phyloP scores from a whole-genome alignment of 2,329 filamentous ascomycete genomes.

The Colletotrichum navitas region DNA sequence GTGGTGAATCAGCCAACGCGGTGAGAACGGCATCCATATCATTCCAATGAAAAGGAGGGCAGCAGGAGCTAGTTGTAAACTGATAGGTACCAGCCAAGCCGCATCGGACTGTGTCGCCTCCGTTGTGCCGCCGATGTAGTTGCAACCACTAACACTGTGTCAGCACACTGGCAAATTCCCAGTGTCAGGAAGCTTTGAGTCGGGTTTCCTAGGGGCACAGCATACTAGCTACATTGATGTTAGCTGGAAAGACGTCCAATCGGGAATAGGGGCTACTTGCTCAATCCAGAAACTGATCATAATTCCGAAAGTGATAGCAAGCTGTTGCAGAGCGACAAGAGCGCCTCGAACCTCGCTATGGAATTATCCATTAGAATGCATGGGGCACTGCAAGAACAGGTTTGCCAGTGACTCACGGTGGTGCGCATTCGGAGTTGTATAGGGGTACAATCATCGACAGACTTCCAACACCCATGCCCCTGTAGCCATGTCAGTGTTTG shows the following conservation, averaged over 20 bases:
- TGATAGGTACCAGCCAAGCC: constrained; percentile 81
- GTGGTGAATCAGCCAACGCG: constrained; percentile 81
- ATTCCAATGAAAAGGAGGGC: constrained; percentile 76
- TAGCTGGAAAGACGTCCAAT: background rate
- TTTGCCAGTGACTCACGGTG: constrained; percentile 49
- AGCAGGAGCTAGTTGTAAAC: constrained; percentile 77
- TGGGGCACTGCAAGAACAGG: too few species aligned
- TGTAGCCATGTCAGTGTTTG: constrained; percentile 39
- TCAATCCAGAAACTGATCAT: constrained; percentile 76
- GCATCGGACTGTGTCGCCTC: constrained; percentile 69
- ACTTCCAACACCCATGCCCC: constrained; percentile 76
- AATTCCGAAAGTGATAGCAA: constrained; percentile 72
- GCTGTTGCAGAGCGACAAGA: constrained; percentile 62
- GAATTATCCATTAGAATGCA: background rate
- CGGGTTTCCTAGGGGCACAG: background rate
- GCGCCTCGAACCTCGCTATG: constrained; percentile 55
- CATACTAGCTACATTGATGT: constrained; percentile 24
- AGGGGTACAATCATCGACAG: constrained; percentile 76
- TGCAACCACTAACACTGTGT: constrained; percentile 63
- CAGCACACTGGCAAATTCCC: constrained; percentile 44
- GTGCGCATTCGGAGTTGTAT: constrained; percentile 61
- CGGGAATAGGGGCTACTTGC: constrained; percentile 50
- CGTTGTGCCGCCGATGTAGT: constrained; percentile 71
- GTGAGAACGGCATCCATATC: constrained; percentile 84
- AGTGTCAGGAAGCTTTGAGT: background rate